Conservation (phyloP, 257 asterid genomes). For the Scutellaria barbata region DNA sequence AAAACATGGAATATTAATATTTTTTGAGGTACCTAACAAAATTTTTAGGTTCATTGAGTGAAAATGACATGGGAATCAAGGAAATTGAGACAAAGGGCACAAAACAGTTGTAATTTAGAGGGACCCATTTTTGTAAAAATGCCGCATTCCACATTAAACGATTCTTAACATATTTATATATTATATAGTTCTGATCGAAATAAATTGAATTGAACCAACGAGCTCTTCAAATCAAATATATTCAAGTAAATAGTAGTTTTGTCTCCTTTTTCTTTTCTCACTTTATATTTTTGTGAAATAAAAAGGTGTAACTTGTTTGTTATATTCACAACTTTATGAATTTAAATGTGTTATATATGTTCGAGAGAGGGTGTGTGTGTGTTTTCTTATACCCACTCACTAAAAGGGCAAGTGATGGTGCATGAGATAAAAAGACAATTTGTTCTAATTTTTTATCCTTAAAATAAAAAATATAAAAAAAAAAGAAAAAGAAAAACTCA, state of each 20-base stretch:
- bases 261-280: too few relatives aligned
- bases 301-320: too few relatives aligned
- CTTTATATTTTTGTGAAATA: too few relatives aligned
- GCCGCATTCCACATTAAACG: conserved; percentile 12
- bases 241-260: too few relatives aligned
- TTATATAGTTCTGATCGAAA: too few relatives aligned
- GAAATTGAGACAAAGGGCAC: conserved; percentile 37
- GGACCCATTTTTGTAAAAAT: conserved; percentile 25
- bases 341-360: too few relatives aligned
- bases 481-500: neutral
- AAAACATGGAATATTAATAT: conserved; percentile 31
- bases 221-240: too few relatives aligned
- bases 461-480: too few relatives aligned
- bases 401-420: conserved; percentile 31
- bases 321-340: too few relatives aligned
- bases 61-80: conserved; percentile 33
- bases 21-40: conserved; percentile 32
- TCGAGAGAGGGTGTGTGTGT: too few relatives aligned
- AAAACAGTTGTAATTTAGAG: conserved; percentile 30
- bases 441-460: conserved; percentile 23
- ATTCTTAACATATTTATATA: conserved; percentile 24
- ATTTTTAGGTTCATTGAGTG: conserved; percentile 23
- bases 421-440: conserved; percentile 41
- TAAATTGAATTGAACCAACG: too few relatives aligned
- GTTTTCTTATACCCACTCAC: conserved; percentile 44